Conservation (phyloP, 2,329 filamentous ascomycete genomes). For the Xylariaceae sp. region DNA sequence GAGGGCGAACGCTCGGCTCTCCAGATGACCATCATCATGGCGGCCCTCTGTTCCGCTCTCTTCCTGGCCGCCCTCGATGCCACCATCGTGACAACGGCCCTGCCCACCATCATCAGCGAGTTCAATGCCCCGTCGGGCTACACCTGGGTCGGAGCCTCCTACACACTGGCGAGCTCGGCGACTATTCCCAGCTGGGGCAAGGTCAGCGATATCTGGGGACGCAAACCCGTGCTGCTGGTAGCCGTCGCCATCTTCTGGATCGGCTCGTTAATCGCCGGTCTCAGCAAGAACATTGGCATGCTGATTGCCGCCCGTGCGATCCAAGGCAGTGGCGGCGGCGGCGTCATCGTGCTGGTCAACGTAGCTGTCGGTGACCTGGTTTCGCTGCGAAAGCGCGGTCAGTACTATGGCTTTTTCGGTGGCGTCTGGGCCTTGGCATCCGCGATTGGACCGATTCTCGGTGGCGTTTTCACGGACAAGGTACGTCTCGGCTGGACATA, state of each 20-base stretch:
- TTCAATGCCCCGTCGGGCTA: slow-evolving; percentile 65
- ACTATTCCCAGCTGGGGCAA: slow-evolving; percentile 66
- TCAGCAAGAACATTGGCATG: slow-evolving; percentile 46
- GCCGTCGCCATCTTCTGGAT: slow-evolving; percentile 50
- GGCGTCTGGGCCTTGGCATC: slow-evolving; percentile 60
- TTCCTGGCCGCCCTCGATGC: slow-evolving; percentile 53
- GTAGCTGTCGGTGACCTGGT: slow-evolving; percentile 54
- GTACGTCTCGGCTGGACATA: slow-evolving; percentile 3
- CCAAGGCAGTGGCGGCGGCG: slow-evolving; percentile 53
- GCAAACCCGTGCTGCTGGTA: slow-evolving; percentile 48
- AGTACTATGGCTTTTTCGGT: slow-evolving; percentile 50
- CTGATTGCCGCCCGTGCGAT: slow-evolving; percentile 51
- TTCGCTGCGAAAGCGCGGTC: slow-evolving; percentile 45
- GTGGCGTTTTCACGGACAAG: slow-evolving; percentile 61
- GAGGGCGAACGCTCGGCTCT: slow-evolving; percentile 25
- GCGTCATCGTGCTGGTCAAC: slow-evolving; percentile 55
- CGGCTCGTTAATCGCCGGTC: slow-evolving; percentile 50
- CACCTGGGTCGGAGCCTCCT: slow-evolving; percentile 72
- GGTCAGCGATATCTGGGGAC: slow-evolving; percentile 53
- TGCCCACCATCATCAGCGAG: slow-evolving; percentile 59
- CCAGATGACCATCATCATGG: slow-evolving; percentile 30
- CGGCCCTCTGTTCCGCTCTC: slow-evolving; percentile 34
- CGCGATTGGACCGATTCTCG: slow-evolving; percentile 60
- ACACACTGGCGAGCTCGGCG: slow-evolving; percentile 63
- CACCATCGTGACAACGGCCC: slow-evolving; percentile 62